Evolutionary conservation across 1,139 yeast species (phyloP), one percentile per base, ranked within the genome.

Genomic region (Zygosaccharomyces sapae): DNA sequence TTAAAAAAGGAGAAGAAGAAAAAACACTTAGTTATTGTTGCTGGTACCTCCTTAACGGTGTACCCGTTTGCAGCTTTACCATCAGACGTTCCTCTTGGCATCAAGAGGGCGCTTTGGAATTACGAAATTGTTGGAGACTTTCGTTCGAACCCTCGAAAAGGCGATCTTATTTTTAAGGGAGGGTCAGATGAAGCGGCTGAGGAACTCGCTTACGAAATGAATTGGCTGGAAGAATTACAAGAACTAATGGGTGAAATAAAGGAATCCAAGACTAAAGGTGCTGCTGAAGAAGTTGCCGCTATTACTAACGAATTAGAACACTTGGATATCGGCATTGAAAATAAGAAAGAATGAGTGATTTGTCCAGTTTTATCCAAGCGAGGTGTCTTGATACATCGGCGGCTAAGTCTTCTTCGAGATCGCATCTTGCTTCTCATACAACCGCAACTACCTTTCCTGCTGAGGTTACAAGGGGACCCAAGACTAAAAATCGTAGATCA

Each of bases 1-100:
- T 44, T 66, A 40, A 43, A 45, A 22, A 46, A 54, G n/a, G 48
- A 51, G 9, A 48, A 55, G 0, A 66, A 67, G 8, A 63, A 66
- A 10, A 76, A 85, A n/a, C 89, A 84, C 54, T 64, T 90, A 24
- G 90, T 88, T 0, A 79, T 90, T 24, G 88, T 92, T 1, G 96
- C 96, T 0, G 98, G 98, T 1, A 89, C 97, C 0, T 86, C 96
- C 0, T 73, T 90, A 40, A 80, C 90, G 0, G 97, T 92, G 0
- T 80, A 79, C 52, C 98, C 98, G 1, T 92, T 90, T 73, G 96
- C 97, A 0, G 72, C 80, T 5, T 69, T 90, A 42, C 96, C 96
- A 0, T 69, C 77, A 3, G 88, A 85, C 58, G 77, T 83, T 0
- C 73, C 72, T 2, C 55, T 59, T 1, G 60, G 67, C 1, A 68